A percentile compares a stretch with the other conserved stretches of the same genome.
phyloP scores from a whole-genome alignment of 257 asterid species.

The Echium plantagineum region DNA sequence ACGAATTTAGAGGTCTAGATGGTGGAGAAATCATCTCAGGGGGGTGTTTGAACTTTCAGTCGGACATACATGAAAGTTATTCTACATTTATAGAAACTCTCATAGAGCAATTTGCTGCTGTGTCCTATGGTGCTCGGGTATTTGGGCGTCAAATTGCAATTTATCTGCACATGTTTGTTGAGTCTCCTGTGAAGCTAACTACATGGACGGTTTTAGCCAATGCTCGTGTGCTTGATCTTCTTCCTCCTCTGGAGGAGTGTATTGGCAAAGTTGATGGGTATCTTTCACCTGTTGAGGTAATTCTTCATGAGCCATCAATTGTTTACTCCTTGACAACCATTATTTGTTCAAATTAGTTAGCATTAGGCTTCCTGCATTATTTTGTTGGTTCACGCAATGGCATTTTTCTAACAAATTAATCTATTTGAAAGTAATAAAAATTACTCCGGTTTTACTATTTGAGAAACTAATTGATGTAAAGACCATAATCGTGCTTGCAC shows the following conservation, averaged over 20 bases:
- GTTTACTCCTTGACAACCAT: too few species aligned
- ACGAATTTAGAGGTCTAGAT: conserved; percentile 13
- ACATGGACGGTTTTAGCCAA: conserved; percentile 67
- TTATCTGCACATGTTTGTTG: conserved; percentile 58
- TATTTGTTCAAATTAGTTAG: too few species aligned
- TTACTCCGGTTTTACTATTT: too few species aligned
- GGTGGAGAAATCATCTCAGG: conserved; percentile 7
- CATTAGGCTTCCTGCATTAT: too few species aligned
- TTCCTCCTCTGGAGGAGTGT: conserved; percentile 62
- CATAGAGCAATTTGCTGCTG: conserved; percentile 88
- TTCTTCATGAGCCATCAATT: neutral
- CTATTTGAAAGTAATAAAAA: too few species aligned
- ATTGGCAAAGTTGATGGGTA: conserved; percentile 49
- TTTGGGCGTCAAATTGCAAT: conserved; percentile 82
- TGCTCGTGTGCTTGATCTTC: conserved; percentile 74
- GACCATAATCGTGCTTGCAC: too few species aligned
- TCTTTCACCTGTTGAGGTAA: conserved; percentile 91
- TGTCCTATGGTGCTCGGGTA: conserved; percentile 72
- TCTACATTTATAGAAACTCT: conserved; percentile 65
- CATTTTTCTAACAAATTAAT: too few species aligned
- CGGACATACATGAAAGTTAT: conserved; percentile 61
- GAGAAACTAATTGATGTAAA: too few species aligned
- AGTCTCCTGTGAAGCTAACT: conserved; percentile 67
- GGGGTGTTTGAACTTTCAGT: conserved; percentile 36
- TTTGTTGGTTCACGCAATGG: too few species aligned